A percentile compares a stretch with the other conserved stretches of the same genome.
Conservation (phyloP, 2,329 filamentous ascomycete species). For the Leptographium wingfieldii region DNA sequence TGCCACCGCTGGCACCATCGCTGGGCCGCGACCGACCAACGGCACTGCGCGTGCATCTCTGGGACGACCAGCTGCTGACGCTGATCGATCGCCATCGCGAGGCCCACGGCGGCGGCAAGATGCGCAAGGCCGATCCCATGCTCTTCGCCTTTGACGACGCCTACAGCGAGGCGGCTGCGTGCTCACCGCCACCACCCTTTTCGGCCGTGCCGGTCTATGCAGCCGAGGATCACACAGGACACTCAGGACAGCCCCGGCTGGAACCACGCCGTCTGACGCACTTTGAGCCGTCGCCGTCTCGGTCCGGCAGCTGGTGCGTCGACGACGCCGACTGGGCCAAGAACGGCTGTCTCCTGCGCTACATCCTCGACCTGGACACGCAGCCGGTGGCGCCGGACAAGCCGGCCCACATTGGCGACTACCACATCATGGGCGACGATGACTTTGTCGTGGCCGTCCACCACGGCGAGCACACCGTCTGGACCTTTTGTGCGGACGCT, state of each 20-base stretch:
- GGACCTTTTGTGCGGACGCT: constrained; percentile 7
- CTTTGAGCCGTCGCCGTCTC: no score
- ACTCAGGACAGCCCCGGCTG: neutral
- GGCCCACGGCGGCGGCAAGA: neutral
- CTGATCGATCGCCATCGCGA: constrained; percentile 9
- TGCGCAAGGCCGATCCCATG: constrained; percentile 7
- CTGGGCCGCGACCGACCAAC: neutral
- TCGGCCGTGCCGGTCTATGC: constrained; percentile 8
- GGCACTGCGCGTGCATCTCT: constrained; percentile 7
- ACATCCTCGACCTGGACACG: constrained; percentile 10
- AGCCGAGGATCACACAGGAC: neutral
- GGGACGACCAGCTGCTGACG: constrained; percentile 12
- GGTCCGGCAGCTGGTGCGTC: constrained; percentile 6
- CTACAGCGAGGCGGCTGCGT: neutral
- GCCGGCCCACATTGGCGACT: constrained; percentile 5
- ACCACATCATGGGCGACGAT: constrained; percentile 11
- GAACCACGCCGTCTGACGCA: no score
- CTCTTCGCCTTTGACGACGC: constrained; percentile 11
- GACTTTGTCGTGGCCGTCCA: constrained; percentile 10
- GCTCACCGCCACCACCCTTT: constrained; percentile 2
- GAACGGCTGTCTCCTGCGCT: constrained; percentile 8
- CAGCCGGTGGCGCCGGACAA: neutral
- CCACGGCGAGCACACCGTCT: constrained; percentile 8
- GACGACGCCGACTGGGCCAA: constrained; percentile 8
- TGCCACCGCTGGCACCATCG: constrained; percentile 4